Conservation (phyloP, 2,329 filamentous ascomycete genomes). For the Helotiales sp. region DNA sequence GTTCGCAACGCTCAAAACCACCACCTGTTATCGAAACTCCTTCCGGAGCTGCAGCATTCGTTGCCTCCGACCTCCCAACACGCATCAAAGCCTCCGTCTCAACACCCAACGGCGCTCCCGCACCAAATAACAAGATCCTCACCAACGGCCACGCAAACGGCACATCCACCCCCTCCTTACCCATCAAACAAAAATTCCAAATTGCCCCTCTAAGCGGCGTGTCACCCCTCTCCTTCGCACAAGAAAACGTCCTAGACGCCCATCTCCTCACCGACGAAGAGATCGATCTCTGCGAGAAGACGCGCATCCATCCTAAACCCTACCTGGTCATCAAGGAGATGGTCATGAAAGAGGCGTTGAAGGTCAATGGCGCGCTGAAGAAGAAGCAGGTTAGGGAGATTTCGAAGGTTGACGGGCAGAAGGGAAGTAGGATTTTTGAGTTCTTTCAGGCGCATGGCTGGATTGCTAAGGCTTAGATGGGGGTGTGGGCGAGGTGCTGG, state of each 20-base stretch:
- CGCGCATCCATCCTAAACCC: slow-evolving; percentile 89
- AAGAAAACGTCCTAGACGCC: slow-evolving; percentile 72
- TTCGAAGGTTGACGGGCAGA: slow-evolving; percentile 80
- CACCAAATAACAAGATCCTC: slow-evolving; percentile 57
- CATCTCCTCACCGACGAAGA: slow-evolving; percentile 88
- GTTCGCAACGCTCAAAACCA: slow-evolving; percentile 69
- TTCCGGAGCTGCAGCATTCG: slow-evolving; percentile 75
- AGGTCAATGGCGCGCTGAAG: slow-evolving; percentile 85
- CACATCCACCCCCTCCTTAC: slow-evolving; percentile 39
- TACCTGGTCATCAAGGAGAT: slow-evolving; percentile 95
- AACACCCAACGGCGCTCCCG: slow-evolving; percentile 24
- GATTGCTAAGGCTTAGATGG: slow-evolving; percentile 76
- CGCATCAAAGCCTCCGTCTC: slow-evolving; percentile 46
- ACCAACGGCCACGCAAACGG: slow-evolving; percentile 56
- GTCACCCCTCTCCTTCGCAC: slow-evolving; percentile 51
- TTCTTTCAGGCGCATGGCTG: slow-evolving; percentile 94
- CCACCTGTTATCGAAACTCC: slow-evolving; percentile 69
- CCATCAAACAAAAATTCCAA: slow-evolving; percentile 55
- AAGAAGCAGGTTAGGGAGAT: slow-evolving; percentile 93
- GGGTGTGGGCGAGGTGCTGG: too few relatives aligned
- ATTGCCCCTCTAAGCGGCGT: slow-evolving; percentile 53
- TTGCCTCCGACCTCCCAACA: slow-evolving; percentile 78
- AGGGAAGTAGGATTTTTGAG: slow-evolving; percentile 86
- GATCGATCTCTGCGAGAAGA: slow-evolving; percentile 80
- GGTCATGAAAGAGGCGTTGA: slow-evolving; percentile 87